These are phyloP conservation scores for Mycena maculata DNA, from an alignment of 768 basidiomycete species.

Conservation along the genomic window DNA sequence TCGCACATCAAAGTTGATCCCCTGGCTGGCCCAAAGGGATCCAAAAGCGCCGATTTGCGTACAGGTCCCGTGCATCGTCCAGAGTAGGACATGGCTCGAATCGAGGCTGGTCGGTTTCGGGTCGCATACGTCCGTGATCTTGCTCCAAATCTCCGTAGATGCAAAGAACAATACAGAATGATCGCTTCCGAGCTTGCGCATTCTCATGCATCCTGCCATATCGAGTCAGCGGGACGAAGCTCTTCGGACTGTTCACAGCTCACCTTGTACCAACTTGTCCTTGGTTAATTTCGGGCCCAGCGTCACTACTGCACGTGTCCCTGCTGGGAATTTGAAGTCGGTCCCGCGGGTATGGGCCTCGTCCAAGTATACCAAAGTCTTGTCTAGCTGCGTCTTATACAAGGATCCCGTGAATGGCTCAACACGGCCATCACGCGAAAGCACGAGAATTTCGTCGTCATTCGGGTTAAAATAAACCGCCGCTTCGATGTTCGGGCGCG, in stretches of 20 bases:
- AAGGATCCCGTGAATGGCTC: constrained; percentile 53
- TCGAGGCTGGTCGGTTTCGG: constrained; percentile 1
- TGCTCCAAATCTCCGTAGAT: constrained; percentile 14
- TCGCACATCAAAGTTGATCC: constrained; percentile 21
- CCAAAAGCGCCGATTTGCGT: constrained; percentile 18
- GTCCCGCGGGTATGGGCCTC: constrained; percentile 67
- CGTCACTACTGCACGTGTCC: constrained; percentile 58
- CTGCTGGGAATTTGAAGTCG: constrained; percentile 59
- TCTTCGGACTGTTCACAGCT: constrained; percentile 14
- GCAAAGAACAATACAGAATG: constrained; percentile 47
- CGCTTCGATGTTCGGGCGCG: constrained; percentile 44
- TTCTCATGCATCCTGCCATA: constrained; percentile 62
- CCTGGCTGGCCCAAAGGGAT: constrained; percentile 27
- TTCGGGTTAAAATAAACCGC: constrained; percentile 57
- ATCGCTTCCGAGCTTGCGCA: constrained; percentile 60
- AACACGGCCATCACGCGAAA: constrained; percentile 49
- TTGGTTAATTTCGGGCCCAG: constrained; percentile 64
- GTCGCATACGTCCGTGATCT: constrained; percentile 1
- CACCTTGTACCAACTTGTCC: constrained; percentile 64
- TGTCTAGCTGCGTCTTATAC: constrained; percentile 47
- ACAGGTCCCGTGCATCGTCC: constrained; percentile 20
- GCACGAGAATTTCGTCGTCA: constrained; percentile 48
- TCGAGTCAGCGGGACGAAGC: background rate
- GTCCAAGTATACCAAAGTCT: constrained; percentile 62
- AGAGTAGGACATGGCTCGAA: constrained; percentile 17